phyloP scores from a whole-genome alignment of 1,284 basidiomycete genomes.

The Microbotryum violaceum region DNA sequence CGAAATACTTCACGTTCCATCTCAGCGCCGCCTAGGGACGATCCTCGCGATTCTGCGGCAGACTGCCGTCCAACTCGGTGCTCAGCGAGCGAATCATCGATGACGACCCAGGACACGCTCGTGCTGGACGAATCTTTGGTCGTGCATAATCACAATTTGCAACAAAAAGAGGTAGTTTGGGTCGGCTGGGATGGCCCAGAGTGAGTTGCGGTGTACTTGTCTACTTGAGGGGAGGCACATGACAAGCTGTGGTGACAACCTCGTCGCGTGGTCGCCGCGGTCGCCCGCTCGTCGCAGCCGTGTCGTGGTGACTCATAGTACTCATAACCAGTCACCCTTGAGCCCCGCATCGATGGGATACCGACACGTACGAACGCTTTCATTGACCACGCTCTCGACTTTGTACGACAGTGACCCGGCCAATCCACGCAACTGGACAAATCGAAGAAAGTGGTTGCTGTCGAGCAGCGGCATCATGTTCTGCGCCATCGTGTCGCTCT shows the following conservation, averaged over 20 bases:
- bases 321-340: no score
- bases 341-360: not conserved
- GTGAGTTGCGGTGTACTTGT: slow-evolving; percentile 4
- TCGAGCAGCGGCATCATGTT: slow-evolving; percentile 20
- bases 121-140: not conserved
- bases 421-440: slow-evolving; percentile 30
- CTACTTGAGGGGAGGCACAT: no score
- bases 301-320: not conserved
- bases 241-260: no score
- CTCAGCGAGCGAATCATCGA: no score
- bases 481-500: slow-evolving; percentile 23
- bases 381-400: no score
- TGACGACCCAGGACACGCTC: no score
- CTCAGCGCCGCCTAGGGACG: no score
- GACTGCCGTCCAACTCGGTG: no score
- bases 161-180: slow-evolving; percentile 3
- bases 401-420: slow-evolving; percentile 17
- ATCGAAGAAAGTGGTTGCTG: slow-evolving; percentile 23
- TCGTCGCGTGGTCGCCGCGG: not conserved
- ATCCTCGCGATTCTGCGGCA: no score
- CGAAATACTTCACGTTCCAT: no score
- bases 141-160: not conserved
- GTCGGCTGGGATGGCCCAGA: slow-evolving; percentile 11
- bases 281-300: not conserved
- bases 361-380: no score